Evolutionary conservation across 2,329 filamentous ascomycete genomes (phyloP).

Genomic region (Botrytis paeoniae): DNA sequence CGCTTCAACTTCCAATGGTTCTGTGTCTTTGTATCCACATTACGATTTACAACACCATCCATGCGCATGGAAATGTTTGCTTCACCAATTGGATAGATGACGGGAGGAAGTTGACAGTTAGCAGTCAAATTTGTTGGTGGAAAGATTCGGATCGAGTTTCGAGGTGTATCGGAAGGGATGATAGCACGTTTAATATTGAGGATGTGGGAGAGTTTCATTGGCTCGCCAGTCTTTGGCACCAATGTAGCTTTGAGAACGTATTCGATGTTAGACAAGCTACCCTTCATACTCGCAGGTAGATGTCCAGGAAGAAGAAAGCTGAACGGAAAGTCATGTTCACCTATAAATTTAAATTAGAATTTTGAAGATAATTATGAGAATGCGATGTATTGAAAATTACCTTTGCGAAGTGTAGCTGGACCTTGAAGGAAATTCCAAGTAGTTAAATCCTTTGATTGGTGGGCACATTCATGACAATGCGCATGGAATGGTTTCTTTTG

Average conservation of each 20-base stretch:
- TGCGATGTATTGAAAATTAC: slow-evolving; percentile 37
- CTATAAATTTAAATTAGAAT: slow-evolving; percentile 37
- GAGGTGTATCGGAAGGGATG: slow-evolving; percentile 68
- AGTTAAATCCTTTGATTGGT: slow-evolving; percentile 69
- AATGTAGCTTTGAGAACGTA: slow-evolving; percentile 75
- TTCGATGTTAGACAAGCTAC: slow-evolving; percentile 66
- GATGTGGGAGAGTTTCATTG: slow-evolving; percentile 63
- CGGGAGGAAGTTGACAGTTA: slow-evolving; percentile 74
- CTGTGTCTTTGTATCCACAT: slow-evolving; percentile 67
- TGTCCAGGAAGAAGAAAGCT: slow-evolving; percentile 82
- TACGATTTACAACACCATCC: slow-evolving; percentile 75
- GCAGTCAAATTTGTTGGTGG: slow-evolving; percentile 93
- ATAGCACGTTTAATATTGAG: slow-evolving; percentile 79
- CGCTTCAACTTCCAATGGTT: slow-evolving; percentile 85
- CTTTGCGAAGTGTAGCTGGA: slow-evolving; percentile 50
- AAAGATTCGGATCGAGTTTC: slow-evolving; percentile 90
- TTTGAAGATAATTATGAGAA: slow-evolving; percentile 18
- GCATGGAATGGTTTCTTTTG: slow-evolving; percentile 79
- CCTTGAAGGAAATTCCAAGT: slow-evolving; percentile 73
- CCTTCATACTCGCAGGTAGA: slow-evolving; percentile 79
- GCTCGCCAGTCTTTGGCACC: slow-evolving; percentile 57
- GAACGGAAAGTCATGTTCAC: slow-evolving; percentile 79
- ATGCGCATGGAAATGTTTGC: slow-evolving; percentile 78
- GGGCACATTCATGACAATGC: slow-evolving; percentile 75
- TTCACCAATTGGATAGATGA: slow-evolving; percentile 81